A percentile compares a stretch with the other conserved stretches of the same genome.
These are phyloP conservation scores for Copromyces sp. DNA, from an alignment of 495 filamentous ascomycete species.

Conservation along the genomic window DNA sequence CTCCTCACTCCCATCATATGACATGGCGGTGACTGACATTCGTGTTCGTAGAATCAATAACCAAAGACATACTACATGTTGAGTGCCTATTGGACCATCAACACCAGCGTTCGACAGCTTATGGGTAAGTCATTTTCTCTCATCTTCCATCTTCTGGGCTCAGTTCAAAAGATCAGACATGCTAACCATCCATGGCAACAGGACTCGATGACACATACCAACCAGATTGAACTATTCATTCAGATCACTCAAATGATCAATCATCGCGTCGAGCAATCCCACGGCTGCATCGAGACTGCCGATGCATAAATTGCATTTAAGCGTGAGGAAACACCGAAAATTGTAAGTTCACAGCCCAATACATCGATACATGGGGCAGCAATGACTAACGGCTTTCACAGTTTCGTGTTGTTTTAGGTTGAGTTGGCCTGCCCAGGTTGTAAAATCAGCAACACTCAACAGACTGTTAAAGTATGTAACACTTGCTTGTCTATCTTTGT, in stretches of 20 bases:
- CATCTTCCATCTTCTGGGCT: not conserved
- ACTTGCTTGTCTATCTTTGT: not conserved
- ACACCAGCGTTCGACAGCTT: not conserved
- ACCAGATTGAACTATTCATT: not conserved
- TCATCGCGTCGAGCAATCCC: not conserved
- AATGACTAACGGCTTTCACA: not conserved
- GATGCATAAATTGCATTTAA: not conserved
- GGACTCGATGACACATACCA: not conserved
- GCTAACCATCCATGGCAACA: not conserved
- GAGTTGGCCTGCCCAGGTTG: not conserved
- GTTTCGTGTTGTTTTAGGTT: not conserved
- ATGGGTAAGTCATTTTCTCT: not conserved
- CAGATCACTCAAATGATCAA: not conserved
- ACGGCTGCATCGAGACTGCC: not conserved
- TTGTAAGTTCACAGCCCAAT: not conserved
- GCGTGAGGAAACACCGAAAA: not conserved
- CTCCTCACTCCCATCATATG: not conserved
- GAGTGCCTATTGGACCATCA: not conserved
- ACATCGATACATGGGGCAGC: too few species aligned
- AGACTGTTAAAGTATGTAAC: not conserved
- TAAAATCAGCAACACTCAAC: not conserved
- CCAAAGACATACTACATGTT: not conserved
- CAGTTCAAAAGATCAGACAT: not conserved
- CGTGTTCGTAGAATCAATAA: not conserved
- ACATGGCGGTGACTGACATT: not conserved